Conservation (phyloP, 73 alveolate species). For the Paramecium biaurelia region DNA sequence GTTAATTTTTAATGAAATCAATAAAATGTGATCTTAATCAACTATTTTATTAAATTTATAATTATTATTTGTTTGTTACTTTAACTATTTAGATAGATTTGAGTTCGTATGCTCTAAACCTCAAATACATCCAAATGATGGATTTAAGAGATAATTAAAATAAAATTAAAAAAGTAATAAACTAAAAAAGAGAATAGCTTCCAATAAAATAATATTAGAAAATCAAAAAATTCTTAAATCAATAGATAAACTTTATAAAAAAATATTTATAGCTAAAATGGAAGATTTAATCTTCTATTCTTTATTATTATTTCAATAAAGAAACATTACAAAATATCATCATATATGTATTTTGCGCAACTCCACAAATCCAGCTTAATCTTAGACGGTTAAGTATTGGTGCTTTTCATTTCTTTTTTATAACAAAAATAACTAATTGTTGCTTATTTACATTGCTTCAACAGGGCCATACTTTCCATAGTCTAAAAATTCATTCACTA, state of each 20-base stretch:
- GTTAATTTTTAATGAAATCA: not conserved
- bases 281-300: too few species aligned
- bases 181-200: too few species aligned
- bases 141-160: too few species aligned
- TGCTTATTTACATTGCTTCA: not conserved
- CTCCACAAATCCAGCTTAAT: not conserved
- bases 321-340: not conserved
- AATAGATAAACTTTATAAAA: too few species aligned
- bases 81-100: not conserved
- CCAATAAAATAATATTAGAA: too few species aligned
- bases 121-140: too few species aligned
- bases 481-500: not conserved
- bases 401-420: not conserved
- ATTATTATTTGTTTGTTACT: not conserved
- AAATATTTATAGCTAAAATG: too few species aligned
- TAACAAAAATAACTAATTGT: conserved; percentile 7
- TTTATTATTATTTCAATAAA: too few species aligned
- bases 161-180: too few species aligned
- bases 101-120: too few species aligned
- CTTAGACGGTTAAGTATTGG: not conserved
- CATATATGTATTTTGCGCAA: not conserved
- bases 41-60: not conserved
- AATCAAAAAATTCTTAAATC: too few species aligned
- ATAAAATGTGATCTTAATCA: conserved; percentile 65
- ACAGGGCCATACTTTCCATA: conserved; percentile 37